Evolutionary conservation across 176 grass and related monocot genomes (phyloP).

Genomic region (Aegilops speltoides): DNA sequence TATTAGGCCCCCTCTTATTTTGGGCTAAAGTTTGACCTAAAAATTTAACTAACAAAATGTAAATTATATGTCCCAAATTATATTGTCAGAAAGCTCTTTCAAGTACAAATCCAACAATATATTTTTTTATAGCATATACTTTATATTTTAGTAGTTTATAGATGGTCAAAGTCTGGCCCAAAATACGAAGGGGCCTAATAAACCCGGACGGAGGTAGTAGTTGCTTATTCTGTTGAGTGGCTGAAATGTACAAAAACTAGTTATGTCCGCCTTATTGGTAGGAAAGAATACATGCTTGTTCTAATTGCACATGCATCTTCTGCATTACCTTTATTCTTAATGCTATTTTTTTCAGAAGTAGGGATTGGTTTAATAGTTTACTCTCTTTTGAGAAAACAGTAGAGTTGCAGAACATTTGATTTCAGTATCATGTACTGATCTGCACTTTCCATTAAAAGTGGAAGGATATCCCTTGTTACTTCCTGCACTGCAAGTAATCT

Average conservation of each 20-base stretch:
- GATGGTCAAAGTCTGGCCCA: too few relatives aligned
- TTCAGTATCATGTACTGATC: background rate
- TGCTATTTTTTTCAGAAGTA: background rate
- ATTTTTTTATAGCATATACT: too few relatives aligned
- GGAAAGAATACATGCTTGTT: constrained; percentile 6
- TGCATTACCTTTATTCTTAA: background rate
- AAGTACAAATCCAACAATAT: too few relatives aligned
- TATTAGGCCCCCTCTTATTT: too few relatives aligned
- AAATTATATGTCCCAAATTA: too few relatives aligned
- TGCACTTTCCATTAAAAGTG: background rate
- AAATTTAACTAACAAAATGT: too few relatives aligned
- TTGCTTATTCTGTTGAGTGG: background rate
- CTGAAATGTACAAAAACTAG: constrained; percentile 16
- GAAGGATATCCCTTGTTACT: constrained; percentile 26
- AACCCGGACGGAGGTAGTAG: too few relatives aligned
- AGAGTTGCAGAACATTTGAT: background rate
- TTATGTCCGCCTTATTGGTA: background rate
- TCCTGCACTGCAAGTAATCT: constrained; percentile 1
- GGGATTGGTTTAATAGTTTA: background rate
- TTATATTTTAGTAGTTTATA: too few relatives aligned
- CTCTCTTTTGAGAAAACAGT: background rate
- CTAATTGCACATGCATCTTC: background rate
- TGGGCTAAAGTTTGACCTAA: too few relatives aligned
- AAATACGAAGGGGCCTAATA: too few relatives aligned
- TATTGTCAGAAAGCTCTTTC: too few relatives aligned